phyloP scores from a whole-genome alignment of 257 asterid species.

The Vinca minor region DNA sequence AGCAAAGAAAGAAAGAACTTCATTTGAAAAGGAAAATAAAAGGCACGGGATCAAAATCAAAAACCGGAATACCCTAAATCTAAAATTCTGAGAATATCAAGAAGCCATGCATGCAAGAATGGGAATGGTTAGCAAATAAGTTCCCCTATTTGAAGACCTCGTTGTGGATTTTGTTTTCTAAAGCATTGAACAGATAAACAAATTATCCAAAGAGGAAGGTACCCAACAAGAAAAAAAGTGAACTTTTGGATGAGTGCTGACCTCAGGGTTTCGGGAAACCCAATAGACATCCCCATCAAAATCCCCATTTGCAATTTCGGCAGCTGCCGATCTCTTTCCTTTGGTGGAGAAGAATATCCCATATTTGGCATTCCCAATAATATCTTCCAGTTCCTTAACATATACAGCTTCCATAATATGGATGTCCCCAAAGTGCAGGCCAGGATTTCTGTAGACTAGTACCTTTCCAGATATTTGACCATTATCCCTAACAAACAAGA shows the following conservation, averaged over 20 bases:
- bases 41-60: too few relatives aligned
- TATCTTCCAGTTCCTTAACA: conserved; percentile 47
- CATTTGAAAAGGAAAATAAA: too few relatives aligned
- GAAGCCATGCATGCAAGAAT: background rate
- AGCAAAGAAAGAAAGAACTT: too few relatives aligned
- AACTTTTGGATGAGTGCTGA: conserved; percentile 18
- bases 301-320: conserved; percentile 89
- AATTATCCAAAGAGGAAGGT: background rate
- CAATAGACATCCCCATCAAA: conserved; percentile 81
- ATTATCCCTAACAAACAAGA: conserved; percentile 42
- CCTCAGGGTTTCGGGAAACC: conserved; percentile 87
- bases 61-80: too few relatives aligned
- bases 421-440: conserved; percentile 76
- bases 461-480: conserved; percentile 79
- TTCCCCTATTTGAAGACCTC: background rate
- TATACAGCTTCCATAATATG: conserved; percentile 61
- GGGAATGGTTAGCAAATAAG: background rate
- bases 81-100: too few relatives aligned
- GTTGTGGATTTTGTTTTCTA: background rate
- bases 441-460: conserved; percentile 78
- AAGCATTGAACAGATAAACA: background rate
- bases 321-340: conserved; percentile 66
- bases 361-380: conserved; percentile 69
- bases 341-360: conserved; percentile 77
- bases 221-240: background rate